Base-by-base conservation (phyloP, 805 yeast genomes). In the Henningerozyma blattae region DNA sequence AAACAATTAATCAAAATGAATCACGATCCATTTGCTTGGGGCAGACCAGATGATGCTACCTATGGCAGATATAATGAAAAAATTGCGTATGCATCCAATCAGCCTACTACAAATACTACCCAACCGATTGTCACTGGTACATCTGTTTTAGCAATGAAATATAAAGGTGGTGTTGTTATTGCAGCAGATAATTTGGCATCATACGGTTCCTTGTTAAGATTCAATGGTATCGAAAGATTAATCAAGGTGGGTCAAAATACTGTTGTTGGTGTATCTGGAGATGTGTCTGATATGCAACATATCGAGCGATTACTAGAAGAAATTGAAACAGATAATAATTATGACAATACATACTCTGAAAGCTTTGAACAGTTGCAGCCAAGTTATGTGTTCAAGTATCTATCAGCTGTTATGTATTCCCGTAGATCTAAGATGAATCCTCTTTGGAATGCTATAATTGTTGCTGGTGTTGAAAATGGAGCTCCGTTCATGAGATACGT, bases 81-180 rank as follows among this genome's bases (percentile, higher is more conserved):
- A 32, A 89, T 87, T 47, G 81, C 94, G 32, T 61, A 75, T 42
- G 86, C 86, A 18, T 43, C 58, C 1, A 63, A 62, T 30, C 69
- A 75, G 53, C 95, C 96, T 20, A 71, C 67, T 36, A 73, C 76
- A 76, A 78, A 83, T 58, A 89, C 98, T 3, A 94, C 84, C 56
- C 85, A 77, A 53, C 99, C 99, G 31, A 80, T 83, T 45, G 84
- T 91, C 39, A 91, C 99, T 12, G 97, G 98, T 53, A 84, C 97
- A 1, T 85, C 95, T 24, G 98, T 91, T 16, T 68, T 91, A 46
- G 93, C 91, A 7, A 70, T 89, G 59, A 91, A 87, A 61, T 91
- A 77, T 65, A 67, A 82, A 42, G 81, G 80, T 45, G 99, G 99
- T 27, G 77, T 91, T 30, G 73, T 91, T 26, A 68, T 91, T 59